These are phyloP conservation scores for Spathaspora boniae DNA, from an alignment of 805 yeast species.

Conservation along the genomic window DNA sequence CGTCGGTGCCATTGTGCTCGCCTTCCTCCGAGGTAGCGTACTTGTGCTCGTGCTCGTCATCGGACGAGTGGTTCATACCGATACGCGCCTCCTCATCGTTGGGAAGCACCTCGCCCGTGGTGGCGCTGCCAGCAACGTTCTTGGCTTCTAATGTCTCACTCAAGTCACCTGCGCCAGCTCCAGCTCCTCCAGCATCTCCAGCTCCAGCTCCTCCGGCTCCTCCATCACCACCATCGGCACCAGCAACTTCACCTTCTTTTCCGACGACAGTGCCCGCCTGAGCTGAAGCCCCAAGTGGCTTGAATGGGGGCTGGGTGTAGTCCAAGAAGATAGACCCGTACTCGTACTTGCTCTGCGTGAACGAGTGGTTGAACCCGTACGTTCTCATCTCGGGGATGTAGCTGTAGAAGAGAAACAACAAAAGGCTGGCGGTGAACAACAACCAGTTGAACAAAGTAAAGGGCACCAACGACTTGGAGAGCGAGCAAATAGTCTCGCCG, in stretches of 20 bases:
- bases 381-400: slow-evolving; percentile 6
- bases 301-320: not conserved
- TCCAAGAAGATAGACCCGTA: slow-evolving; percentile 9
- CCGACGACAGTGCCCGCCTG: not conserved
- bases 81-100: slow-evolving; percentile 3
- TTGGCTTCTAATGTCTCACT: not conserved
- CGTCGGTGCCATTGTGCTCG: not conserved
- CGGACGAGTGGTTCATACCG: too few relatives aligned
- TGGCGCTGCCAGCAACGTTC: too few relatives aligned
- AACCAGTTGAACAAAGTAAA: slow-evolving; percentile 11
- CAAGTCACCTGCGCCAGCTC: not conserved
- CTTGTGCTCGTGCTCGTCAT: slow-evolving; percentile 4
- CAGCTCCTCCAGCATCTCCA: not conserved
- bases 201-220: slow-evolving; percentile 1
- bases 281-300: slow-evolving; percentile 1
- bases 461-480: slow-evolving; percentile 7
- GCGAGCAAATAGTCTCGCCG: slow-evolving; percentile 4
- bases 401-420: slow-evolving; percentile 7
- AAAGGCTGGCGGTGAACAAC: slow-evolving; percentile 7
- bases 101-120: too few relatives aligned
- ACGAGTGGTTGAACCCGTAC: slow-evolving; percentile 6
- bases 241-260: slow-evolving; percentile 6
- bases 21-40: slow-evolving; percentile 5
- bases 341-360: slow-evolving; percentile 1
- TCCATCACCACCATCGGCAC: slow-evolving; percentile 5